phyloP scores from a whole-genome alignment of 192 early-diverging fungal species.

The Blastocladiella britannica region DNA sequence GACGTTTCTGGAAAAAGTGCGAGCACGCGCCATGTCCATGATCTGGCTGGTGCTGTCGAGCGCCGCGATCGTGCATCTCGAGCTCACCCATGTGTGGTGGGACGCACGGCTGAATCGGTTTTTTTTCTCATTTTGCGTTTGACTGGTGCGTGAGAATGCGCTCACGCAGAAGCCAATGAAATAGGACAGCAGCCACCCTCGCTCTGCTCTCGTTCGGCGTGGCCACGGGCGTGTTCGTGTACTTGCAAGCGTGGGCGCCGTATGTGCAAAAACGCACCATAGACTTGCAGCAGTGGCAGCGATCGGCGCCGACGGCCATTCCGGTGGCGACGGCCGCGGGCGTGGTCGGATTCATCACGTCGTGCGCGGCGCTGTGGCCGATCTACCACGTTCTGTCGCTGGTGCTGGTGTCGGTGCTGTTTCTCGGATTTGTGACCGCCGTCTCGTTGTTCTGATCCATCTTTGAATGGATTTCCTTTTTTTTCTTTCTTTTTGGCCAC shows the following conservation, averaged over 20 bases:
- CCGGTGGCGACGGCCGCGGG: not conserved
- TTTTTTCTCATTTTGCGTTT: no score
- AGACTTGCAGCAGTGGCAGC: not conserved
- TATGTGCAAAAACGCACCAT: not conserved
- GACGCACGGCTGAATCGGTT: no score
- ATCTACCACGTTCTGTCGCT: not conserved
- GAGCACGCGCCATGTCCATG: no score
- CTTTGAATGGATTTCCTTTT: no score
- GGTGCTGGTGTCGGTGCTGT: not conserved
- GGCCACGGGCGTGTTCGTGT: not conserved
- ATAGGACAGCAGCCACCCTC: not conserved
- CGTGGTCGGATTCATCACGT: not conserved
- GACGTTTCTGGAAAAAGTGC: no score
- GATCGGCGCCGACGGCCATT: not conserved
- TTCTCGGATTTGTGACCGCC: not conserved
- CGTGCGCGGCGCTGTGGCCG: not conserved
- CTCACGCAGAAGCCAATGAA: no score
- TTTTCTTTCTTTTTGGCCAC: no score
- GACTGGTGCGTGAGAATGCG: no score
- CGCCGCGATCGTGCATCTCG: no score
- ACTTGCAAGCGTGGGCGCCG: not conserved
- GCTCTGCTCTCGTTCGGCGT: not conserved
- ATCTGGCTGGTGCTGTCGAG: no score
- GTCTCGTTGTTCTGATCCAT: not conserved
- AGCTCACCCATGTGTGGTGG: no score